Evolutionary conservation across 768 basidiomycete species (phyloP).

Genomic region (Lactarius sanguifluus): DNA sequence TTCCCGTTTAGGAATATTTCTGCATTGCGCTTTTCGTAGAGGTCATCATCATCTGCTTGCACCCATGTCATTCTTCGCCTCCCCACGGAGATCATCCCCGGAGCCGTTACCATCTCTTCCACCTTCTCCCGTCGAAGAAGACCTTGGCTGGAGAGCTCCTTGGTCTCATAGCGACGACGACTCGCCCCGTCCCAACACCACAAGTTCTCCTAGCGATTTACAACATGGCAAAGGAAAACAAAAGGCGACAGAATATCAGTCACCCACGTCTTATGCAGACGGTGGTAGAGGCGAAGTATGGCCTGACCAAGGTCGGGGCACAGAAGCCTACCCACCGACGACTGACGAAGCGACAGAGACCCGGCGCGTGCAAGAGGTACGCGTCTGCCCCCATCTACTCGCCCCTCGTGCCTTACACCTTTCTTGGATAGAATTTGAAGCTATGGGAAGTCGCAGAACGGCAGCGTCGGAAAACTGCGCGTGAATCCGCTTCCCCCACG

Average conservation of each 20-base stretch:
- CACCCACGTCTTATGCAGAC: conserved; percentile 7
- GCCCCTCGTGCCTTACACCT: conserved; percentile 8
- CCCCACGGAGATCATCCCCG: conserved; percentile 13
- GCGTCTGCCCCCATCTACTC: conserved; percentile 26
- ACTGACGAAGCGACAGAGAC: conserved; percentile 68
- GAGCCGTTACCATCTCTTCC: conserved; percentile 10
- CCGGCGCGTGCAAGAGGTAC: conserved; percentile 69
- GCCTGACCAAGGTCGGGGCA: not conserved
- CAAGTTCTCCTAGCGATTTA: conserved; percentile 1
- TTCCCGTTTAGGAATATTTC: not conserved
- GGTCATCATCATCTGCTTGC: not conserved
- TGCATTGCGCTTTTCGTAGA: no score
- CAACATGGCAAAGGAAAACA: conserved; percentile 26
- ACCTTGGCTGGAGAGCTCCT: conserved; percentile 21
- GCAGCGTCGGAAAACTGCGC: conserved; percentile 67
- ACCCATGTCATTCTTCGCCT: conserved; percentile 15
- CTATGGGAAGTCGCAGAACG: conserved; percentile 79
- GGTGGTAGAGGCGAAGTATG: conserved; percentile 14
- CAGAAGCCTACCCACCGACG: conserved; percentile 58
- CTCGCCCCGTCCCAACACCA: conserved; percentile 9
- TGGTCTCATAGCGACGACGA: conserved; percentile 14
- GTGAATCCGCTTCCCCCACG: conserved; percentile 48
- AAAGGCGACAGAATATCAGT: not conserved
- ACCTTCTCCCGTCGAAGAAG: conserved; percentile 24
- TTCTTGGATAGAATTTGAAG: conserved; percentile 58